phyloP scores from a whole-genome alignment of 495 filamentous ascomycete genomes.

The Pyrenula massariospora region DNA sequence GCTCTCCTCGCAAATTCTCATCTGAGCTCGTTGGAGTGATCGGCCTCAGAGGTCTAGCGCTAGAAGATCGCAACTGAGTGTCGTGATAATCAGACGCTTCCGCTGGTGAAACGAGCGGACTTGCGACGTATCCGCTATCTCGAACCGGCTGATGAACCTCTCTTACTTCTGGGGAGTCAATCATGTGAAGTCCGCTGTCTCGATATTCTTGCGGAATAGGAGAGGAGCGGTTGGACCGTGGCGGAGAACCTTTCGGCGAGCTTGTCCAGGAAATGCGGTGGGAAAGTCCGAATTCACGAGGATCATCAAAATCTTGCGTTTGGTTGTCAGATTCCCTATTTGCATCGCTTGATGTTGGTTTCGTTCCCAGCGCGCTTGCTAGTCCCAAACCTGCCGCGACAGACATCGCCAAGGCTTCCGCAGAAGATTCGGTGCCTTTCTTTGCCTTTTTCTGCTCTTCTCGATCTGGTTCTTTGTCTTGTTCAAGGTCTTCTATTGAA shows the following conservation, averaged over 20 bases:
- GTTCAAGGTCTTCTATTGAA: neutral
- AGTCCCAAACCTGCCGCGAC: neutral
- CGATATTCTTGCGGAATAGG: conserved; percentile 15
- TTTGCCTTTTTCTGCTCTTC: neutral
- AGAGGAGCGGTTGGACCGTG: neutral
- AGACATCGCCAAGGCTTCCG: neutral
- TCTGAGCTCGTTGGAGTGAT: neutral
- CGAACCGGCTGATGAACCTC: conserved; percentile 3
- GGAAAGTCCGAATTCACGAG: neutral
- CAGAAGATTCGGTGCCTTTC: neutral
- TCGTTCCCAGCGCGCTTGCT: neutral
- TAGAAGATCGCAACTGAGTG: neutral
- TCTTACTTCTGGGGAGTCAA: conserved; percentile 30
- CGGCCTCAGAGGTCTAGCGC: neutral
- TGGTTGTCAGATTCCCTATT: neutral
- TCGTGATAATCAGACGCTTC: neutral
- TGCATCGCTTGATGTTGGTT: neutral
- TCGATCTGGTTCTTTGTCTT: neutral
- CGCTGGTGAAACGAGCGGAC: neutral
- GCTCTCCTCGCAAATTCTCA: neutral
- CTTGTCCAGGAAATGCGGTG: neutral
- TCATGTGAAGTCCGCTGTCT: conserved; percentile 38
- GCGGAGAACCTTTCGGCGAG: neutral
- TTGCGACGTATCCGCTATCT: conserved; percentile 8
- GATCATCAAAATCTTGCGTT: neutral